Percentiles rank a stretch among this genome's conserved stretches.
These are phyloP conservation scores for Malassezia sp. DNA, from an alignment of 1,284 basidiomycete genomes.

Conservation along the genomic window DNA sequence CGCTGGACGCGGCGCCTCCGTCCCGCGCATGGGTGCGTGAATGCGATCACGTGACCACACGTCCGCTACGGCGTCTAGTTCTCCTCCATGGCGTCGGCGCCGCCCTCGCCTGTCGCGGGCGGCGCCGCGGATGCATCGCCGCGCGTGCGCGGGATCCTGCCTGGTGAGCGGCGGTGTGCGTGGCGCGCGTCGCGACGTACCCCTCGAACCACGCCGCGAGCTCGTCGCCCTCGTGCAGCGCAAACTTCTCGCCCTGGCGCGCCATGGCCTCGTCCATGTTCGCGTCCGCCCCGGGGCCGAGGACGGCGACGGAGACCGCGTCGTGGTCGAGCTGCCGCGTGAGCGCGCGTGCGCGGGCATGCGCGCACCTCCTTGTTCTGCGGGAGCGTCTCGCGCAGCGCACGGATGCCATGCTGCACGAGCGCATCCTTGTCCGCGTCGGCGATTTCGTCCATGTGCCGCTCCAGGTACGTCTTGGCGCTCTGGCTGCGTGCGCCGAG, in stretches of 20 bases:
- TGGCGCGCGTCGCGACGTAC: conserved; percentile 3
- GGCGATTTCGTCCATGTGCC: conserved; percentile 71
- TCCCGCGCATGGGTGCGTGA: no score
- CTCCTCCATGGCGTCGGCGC: conserved; percentile 7
- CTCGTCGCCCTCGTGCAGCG: conserved; percentile 38
- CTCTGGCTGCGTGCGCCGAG: conserved; percentile 95
- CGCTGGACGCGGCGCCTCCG: no score
- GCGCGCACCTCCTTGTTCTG: conserved; percentile 45
- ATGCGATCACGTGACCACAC: no score
- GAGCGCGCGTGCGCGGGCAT: conserved; percentile 10
- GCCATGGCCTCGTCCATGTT: conserved; percentile 25
- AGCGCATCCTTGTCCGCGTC: conserved; percentile 28
- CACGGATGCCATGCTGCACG: conserved; percentile 37
- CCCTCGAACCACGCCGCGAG: conserved; percentile 31
- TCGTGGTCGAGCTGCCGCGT: conserved; percentile 29
- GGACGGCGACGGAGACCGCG: conserved; percentile 37
- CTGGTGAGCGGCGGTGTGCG: not conserved
- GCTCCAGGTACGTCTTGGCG: conserved; percentile 96
- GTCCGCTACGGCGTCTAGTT: no score
- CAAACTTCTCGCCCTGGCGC: conserved; percentile 35
- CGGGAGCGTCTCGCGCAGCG: conserved; percentile 41
- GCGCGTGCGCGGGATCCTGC: no score
- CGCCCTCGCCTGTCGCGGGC: not conserved
- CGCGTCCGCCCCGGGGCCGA: conserved; percentile 42
- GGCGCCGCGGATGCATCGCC: not conserved